phyloP scores from a whole-genome alignment of 192 early-diverging fungal genomes.

The Linderina pennispora region DNA sequence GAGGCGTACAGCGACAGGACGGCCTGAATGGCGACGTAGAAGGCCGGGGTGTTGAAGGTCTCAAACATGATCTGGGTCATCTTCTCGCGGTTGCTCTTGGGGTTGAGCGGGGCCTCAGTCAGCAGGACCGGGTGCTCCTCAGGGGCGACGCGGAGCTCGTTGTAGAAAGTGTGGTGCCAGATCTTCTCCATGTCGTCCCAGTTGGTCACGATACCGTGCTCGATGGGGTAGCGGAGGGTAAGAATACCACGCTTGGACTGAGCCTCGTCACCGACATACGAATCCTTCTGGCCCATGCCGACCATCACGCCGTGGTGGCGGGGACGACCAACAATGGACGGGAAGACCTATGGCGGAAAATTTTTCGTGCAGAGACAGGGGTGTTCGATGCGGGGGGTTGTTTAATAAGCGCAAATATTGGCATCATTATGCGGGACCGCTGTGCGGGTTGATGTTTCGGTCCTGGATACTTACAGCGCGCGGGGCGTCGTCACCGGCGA shows the following conservation, averaged over 20 bases:
- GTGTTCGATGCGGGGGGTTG: no score
- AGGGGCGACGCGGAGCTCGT: slow-evolving; percentile 95
- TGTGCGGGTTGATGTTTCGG: no score
- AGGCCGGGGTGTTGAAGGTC: slow-evolving; percentile 94
- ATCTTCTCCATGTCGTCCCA: slow-evolving; percentile 95
- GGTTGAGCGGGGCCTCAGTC: slow-evolving; percentile 96
- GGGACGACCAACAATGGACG: slow-evolving; percentile 81
- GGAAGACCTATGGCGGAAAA: slow-evolving; percentile 50
- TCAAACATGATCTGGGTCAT: slow-evolving; percentile 99
- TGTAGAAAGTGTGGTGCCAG: slow-evolving; percentile 98
- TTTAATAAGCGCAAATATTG: no score
- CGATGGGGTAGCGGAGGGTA: slow-evolving; percentile 82
- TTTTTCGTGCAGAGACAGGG: no score
- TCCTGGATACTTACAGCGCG: slow-evolving; percentile 72
- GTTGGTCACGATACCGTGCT: slow-evolving; percentile 91
- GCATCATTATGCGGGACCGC: no score
- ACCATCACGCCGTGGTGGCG: slow-evolving; percentile 87
- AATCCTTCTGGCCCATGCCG: slow-evolving; percentile 89
- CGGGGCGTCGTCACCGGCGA: slow-evolving; percentile 87
- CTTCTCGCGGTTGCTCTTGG: slow-evolving; percentile 98
- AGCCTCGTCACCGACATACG: slow-evolving; percentile 87
- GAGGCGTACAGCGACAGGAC: slow-evolving; percentile 95
- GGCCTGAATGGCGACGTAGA: slow-evolving; percentile 97
- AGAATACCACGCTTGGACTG: slow-evolving; percentile 87
- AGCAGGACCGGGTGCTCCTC: slow-evolving; percentile 98